These are phyloP conservation scores for Penicillium psychrofluorescens DNA, from an alignment of 495 filamentous ascomycete species.

Conservation along the genomic window DNA sequence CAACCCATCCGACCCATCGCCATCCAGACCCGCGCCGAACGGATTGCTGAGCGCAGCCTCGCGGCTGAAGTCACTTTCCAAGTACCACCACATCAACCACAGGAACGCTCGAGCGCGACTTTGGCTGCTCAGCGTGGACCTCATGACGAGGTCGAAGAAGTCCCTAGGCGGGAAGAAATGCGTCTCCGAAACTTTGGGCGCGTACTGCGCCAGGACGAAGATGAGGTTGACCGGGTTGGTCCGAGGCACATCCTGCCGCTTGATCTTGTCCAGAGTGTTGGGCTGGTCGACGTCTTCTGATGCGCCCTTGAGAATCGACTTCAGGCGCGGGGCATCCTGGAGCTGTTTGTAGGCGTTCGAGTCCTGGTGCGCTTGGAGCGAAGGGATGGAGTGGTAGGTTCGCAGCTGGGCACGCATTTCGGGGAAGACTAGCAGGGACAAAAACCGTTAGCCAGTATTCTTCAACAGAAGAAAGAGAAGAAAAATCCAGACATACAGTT, in stretches of 20 bases:
- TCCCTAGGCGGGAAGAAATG: constrained; percentile 83
- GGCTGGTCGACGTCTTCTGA: constrained; percentile 91
- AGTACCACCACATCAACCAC: constrained; percentile 98
- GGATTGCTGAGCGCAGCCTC: constrained; percentile 83
- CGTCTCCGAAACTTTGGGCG: constrained; percentile 82
- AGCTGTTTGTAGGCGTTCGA: constrained; percentile 96
- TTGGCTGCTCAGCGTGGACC: constrained; percentile 69
- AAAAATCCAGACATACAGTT: constrained; percentile 61
- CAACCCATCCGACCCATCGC: constrained; percentile 50
- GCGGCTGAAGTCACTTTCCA: constrained; percentile 88
- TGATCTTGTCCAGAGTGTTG: constrained; percentile 76
- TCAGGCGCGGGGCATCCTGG: constrained; percentile 91
- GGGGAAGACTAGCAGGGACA: constrained; percentile 69
- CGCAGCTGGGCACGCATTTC: constrained; percentile 98
- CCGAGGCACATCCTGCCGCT: constrained; percentile 56
- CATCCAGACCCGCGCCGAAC: constrained; percentile 69
- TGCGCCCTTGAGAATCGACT: constrained; percentile 95
- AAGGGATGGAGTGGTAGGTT: constrained; percentile 97
- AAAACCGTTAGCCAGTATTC: constrained; percentile 4
- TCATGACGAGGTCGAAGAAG: constrained; percentile 96
- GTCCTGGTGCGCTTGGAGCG: constrained; percentile 88
- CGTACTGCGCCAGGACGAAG: constrained; percentile 88
- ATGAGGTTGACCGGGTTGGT: constrained; percentile 97
- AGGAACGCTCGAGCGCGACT: constrained; percentile 85
- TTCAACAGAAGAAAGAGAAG: neutral